Conservation (phyloP, 164 flowering plant genomes). For the Chloranthus sessilifolius region DNA sequence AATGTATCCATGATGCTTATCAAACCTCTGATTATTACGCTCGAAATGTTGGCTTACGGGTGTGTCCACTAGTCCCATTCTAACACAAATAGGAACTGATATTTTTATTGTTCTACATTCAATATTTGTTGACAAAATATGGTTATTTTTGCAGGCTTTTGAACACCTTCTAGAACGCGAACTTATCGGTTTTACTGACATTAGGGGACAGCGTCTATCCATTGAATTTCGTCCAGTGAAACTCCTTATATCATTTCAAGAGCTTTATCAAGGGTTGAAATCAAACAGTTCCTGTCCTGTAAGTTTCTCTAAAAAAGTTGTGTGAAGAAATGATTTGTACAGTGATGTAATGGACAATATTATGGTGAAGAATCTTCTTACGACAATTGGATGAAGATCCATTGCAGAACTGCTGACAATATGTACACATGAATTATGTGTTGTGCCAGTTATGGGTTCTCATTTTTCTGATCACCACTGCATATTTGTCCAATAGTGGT, state of each 20-base stretch:
- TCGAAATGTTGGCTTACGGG: conserved; percentile 70
- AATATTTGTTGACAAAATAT: neutral
- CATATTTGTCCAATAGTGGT: no score
- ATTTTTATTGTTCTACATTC: no score
- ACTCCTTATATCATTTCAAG: conserved; percentile 58
- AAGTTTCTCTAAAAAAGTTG: conserved; percentile 24
- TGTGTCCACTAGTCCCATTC: conserved; percentile 25
- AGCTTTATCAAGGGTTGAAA: conserved; percentile 64
- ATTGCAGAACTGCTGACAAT: no score
- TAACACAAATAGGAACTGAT: neutral
- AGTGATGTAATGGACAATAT: no score
- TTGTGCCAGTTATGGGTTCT: no score
- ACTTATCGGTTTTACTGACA: conserved; percentile 56
- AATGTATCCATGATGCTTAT: conserved; percentile 59
- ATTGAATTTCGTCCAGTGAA: conserved; percentile 76
- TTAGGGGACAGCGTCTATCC: conserved; percentile 46
- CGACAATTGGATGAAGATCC: neutral
- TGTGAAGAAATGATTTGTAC: no score
- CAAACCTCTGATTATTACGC: conserved; percentile 68
- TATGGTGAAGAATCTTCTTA: no score
- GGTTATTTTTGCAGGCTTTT: conserved; percentile 54
- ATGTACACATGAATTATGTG: no score
- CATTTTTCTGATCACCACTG: no score
- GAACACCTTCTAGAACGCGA: conserved; percentile 68
- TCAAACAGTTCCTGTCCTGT: conserved; percentile 66